Percentiles rank a stretch among this genome's conserved stretches.
Evolutionary conservation across 164 flowering plant species (phyloP).

Genomic region (Hamamelis virginiana): DNA sequence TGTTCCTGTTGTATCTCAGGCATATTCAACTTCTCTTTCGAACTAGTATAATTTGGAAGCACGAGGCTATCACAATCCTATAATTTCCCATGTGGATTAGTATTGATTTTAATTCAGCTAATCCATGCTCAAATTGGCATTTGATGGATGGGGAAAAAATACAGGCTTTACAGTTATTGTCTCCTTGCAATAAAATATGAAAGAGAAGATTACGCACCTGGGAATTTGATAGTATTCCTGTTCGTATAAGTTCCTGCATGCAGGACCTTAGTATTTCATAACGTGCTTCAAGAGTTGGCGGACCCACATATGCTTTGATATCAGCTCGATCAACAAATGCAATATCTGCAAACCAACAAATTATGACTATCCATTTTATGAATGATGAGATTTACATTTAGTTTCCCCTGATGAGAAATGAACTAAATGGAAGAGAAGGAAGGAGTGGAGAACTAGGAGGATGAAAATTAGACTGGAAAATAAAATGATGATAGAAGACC

Average conservation of each 20-base stretch:
- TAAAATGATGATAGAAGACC: neutral
- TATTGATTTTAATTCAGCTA: neutral
- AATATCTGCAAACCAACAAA: conserved; percentile 64
- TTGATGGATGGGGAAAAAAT: neutral
- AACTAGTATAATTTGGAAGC: conserved; percentile 56
- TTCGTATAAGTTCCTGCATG: conserved; percentile 76
- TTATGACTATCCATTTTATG: conserved; percentile 1
- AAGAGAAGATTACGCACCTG: conserved; percentile 33
- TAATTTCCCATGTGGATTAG: conserved; percentile 5
- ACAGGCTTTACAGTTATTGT: neutral
- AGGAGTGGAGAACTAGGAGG: neutral
- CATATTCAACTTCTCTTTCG: conserved; percentile 49
- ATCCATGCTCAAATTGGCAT: neutral
- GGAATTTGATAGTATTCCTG: conserved; percentile 53
- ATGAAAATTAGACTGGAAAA: neutral
- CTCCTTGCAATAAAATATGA: neutral
- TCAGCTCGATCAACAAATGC: conserved; percentile 99
- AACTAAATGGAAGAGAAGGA: neutral
- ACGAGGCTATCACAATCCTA: conserved; percentile 33
- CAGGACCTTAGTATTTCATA: conserved; percentile 93
- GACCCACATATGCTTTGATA: conserved; percentile 97
- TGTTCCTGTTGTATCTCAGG: conserved; percentile 29
- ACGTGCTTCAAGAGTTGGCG: conserved; percentile 96
- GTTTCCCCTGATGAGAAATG: neutral
- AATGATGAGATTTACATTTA: neutral